A percentile compares a stretch with the other conserved stretches of the same genome.
Evolutionary conservation across 768 basidiomycete genomes (phyloP).

Genomic region (Leccinum subtestaceum): DNA sequence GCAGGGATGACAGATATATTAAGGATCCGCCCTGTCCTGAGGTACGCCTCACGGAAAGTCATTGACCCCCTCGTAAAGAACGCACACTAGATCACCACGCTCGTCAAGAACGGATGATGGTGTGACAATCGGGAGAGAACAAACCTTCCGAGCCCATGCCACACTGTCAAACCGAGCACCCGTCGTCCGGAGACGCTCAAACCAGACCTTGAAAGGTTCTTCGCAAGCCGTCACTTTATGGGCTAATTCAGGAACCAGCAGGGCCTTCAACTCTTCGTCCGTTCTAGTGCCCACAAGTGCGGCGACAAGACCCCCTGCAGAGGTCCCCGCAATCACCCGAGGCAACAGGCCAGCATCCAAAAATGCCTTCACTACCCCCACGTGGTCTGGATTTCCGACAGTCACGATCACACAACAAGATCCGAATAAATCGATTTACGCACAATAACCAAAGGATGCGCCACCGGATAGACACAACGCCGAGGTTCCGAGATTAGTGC

Average conservation of each 20-base stretch:
- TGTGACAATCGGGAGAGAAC: slow-evolving; percentile 5
- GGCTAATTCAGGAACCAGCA: slow-evolving; percentile 83
- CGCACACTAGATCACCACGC: slow-evolving; percentile 47
- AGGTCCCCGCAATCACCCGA: slow-evolving; percentile 91
- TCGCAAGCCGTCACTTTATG: slow-evolving; percentile 80
- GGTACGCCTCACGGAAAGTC: slow-evolving; percentile 94
- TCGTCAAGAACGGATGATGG: neutral
- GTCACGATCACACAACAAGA: neutral
- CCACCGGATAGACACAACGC: slow-evolving; percentile 97
- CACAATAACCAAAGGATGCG: slow-evolving; percentile 92
- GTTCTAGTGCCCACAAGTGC: slow-evolving; percentile 83
- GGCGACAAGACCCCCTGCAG: slow-evolving; percentile 82
- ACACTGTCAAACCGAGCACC: slow-evolving; percentile 96
- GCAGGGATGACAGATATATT: slow-evolving; percentile 93
- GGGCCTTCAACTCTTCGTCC: slow-evolving; percentile 74
- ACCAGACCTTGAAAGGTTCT: slow-evolving; percentile 70
- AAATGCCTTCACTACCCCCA: slow-evolving; percentile 91
- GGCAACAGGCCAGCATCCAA: slow-evolving; percentile 84
- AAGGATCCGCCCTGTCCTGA: slow-evolving; percentile 87
- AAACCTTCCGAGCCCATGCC: slow-evolving; percentile 85
- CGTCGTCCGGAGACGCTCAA: slow-evolving; percentile 71
- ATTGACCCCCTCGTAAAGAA: slow-evolving; percentile 93
- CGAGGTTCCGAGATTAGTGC: slow-evolving; percentile 86
- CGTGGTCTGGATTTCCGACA: slow-evolving; percentile 55
- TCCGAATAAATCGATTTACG: slow-evolving; percentile 12